Percentiles rank a stretch among this genome's conserved stretches.
phyloP scores from a whole-genome alignment of 306 rosid genomes.

The Glycyrrhiza uralensis region DNA sequence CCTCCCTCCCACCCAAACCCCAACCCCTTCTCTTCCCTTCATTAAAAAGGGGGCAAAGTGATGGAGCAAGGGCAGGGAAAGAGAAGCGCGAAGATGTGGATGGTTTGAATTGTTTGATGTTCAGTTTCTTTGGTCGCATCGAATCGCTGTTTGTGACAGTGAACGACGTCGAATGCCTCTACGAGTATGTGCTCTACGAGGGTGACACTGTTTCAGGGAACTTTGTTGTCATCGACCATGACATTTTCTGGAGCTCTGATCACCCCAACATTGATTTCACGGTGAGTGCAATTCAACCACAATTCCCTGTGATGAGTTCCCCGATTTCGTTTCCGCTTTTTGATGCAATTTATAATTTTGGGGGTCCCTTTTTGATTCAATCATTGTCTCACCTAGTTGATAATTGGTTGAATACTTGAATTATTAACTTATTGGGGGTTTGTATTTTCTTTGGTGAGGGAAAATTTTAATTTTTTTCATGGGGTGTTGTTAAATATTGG shows the following conservation, averaged over 20 bases:
- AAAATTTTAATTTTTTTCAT: no score
- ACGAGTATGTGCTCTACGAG: conserved; percentile 79
- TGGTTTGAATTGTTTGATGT: conserved; percentile 39
- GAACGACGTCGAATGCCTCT: conserved; percentile 74
- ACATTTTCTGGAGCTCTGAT: conserved; percentile 83
- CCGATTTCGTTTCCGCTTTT: not conserved
- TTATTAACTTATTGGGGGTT: not conserved
- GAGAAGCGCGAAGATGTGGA: conserved; percentile 24
- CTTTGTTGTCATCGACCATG: conserved; percentile 88
- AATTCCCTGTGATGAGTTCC: not conserved
- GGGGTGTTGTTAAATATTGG: no score
- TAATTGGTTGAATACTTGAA: conserved; percentile 2
- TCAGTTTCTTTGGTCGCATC: conserved; percentile 45
- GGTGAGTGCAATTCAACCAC: conserved; percentile 35
- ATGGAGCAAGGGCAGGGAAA: no score
- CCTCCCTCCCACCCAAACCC: no score
- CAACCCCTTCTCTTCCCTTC: no score
- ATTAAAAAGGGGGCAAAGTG: no score
- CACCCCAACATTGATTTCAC: conserved; percentile 85
- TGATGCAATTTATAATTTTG: not conserved
- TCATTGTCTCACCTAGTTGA: not conserved
- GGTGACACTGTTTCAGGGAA: conserved; percentile 76
- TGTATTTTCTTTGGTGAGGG: no score
- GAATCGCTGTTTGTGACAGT: conserved; percentile 74
- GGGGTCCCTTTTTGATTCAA: not conserved